Evolutionary conservation across 768 basidiomycete genomes (phyloP).

Genomic region (Lentinus tigrinus): DNA sequence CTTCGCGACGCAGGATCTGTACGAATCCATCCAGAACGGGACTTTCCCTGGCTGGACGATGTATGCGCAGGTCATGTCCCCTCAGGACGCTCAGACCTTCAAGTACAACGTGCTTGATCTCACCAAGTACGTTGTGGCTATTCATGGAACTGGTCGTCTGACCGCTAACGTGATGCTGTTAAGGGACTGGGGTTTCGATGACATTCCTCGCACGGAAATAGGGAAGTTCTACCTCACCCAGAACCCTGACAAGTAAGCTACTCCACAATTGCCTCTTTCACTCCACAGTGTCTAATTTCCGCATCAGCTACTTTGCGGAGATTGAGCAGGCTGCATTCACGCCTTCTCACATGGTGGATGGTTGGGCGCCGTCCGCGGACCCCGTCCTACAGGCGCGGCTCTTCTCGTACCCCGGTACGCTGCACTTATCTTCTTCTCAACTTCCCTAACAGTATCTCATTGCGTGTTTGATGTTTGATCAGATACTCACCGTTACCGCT

Average conservation of each 20-base stretch:
- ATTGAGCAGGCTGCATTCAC: conserved; percentile 47
- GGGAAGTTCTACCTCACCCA: conserved; percentile 38
- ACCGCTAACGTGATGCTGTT: background rate
- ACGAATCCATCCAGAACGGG: conserved; percentile 51
- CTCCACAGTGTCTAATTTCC: background rate
- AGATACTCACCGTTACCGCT: conserved; percentile 41
- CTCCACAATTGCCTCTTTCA: background rate
- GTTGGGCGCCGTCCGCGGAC: conserved; percentile 51
- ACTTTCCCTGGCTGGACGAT: conserved; percentile 57
- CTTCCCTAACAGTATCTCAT: background rate
- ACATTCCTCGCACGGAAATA: conserved; percentile 35
- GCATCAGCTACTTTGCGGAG: conserved; percentile 33
- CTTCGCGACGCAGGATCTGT: conserved; percentile 55
- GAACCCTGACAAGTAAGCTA: conserved; percentile 32
- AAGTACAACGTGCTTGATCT: conserved; percentile 52
- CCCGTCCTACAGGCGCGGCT: conserved; percentile 58
- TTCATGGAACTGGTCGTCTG: background rate
- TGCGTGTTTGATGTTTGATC: background rate
- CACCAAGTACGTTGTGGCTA: conserved; percentile 36
- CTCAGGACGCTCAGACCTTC: conserved; percentile 49
- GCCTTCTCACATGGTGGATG: conserved; percentile 48
- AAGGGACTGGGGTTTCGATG: conserved; percentile 37
- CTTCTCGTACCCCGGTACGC: conserved; percentile 53
- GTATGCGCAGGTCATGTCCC: conserved; percentile 54
- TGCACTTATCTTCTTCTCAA: background rate